A percentile compares a stretch with the other conserved stretches of the same genome.
Evolutionary conservation across 73 alveolate species (phyloP).

Genomic region (Effrenium voratum): DNA sequence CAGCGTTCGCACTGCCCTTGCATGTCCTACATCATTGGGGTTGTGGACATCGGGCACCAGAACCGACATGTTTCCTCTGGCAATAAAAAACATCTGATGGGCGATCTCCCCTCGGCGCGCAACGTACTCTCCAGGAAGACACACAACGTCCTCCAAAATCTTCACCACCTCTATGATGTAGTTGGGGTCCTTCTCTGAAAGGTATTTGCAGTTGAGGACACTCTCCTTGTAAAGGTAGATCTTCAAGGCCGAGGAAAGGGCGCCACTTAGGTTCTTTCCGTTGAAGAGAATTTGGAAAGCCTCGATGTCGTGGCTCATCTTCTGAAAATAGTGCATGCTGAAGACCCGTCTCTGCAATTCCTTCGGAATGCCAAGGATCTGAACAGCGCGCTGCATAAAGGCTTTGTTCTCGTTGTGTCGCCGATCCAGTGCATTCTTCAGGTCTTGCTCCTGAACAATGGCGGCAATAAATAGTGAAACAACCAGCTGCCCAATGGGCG

Average conservation of each 20-base stretch:
- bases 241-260: slow-evolving; percentile 65
- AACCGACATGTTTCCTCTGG: slow-evolving; percentile 61
- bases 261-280: slow-evolving; percentile 65
- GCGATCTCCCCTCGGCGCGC: slow-evolving; percentile 84
- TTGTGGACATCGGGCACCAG: slow-evolving; percentile 69
- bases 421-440: slow-evolving; percentile 66
- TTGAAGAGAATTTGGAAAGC: slow-evolving; percentile 83
- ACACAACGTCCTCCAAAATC: slow-evolving; percentile 66
- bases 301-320: slow-evolving; percentile 93
- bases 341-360: slow-evolving; percentile 74
- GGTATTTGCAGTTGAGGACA: slow-evolving; percentile 33
- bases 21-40: slow-evolving; percentile 14
- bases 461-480: slow-evolving; percentile 83
- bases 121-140: slow-evolving; percentile 81
- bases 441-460: slow-evolving; percentile 75
- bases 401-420: slow-evolving; percentile 91
- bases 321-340: slow-evolving; percentile 89
- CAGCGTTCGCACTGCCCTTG: slow-evolving; percentile 18
- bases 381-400: slow-evolving; percentile 87
- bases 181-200: slow-evolving; percentile 48
- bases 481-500: slow-evolving; percentile 92
- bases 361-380: slow-evolving; percentile 85
- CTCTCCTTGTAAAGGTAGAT: slow-evolving; percentile 55
- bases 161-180: slow-evolving; percentile 80
- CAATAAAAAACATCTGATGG: slow-evolving; percentile 76